Evolutionary conservation across 2,329 filamentous ascomycete species (phyloP), one percentile per base, ranked within the genome.

Genomic region (Acrocalymma vagum): DNA sequence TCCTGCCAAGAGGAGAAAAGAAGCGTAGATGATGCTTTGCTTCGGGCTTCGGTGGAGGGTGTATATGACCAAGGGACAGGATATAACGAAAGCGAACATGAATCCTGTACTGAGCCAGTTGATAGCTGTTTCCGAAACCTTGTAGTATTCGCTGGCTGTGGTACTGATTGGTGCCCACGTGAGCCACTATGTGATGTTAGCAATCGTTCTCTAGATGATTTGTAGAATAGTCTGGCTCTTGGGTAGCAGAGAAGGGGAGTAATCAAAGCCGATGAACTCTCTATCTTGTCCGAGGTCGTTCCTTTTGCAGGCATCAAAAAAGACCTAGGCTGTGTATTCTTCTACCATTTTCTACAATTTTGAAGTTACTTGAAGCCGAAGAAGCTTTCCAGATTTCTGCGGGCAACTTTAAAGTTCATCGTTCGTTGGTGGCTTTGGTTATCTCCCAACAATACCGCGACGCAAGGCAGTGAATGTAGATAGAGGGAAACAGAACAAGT

Each of bases 21-120:
- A 87, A 1, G 91, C 80, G 16, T 78, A 78, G 44, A 95, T 76
- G 62, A 96, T 90, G 38, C 90, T 85, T 21, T 79, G 77, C 68
- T 88, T 92, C 2, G 92, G 89, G 0, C 92, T 90, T 36, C 79
- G 82, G 70, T 95, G 90, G 21, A 97, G 79, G 17, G 86, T 83
- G 68, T 84, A 88, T 61, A 97, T 87, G 6, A 76, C 77, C 50
- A 63, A 78, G 38, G 94, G 93, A 30, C 84, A 84, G 27, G 85
- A 77, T 53, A 81, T 77, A 29, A 88, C 83, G 62, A 96, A 97
- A 35, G 91, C 78, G 65, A 97, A 93, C 32, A 96, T 78, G 65
- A 95, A 96, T 25, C 80, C 86, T 0, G 88, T 97, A 62, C 87
- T 91, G 49, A 96, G 79, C 94, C 94, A 97, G 72, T 97, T 97